Evolutionary conservation across 2,329 filamentous ascomycete species (phyloP), one percentile per base, ranked within the genome.

Genomic region (Incumbomyces delicatus): DNA sequence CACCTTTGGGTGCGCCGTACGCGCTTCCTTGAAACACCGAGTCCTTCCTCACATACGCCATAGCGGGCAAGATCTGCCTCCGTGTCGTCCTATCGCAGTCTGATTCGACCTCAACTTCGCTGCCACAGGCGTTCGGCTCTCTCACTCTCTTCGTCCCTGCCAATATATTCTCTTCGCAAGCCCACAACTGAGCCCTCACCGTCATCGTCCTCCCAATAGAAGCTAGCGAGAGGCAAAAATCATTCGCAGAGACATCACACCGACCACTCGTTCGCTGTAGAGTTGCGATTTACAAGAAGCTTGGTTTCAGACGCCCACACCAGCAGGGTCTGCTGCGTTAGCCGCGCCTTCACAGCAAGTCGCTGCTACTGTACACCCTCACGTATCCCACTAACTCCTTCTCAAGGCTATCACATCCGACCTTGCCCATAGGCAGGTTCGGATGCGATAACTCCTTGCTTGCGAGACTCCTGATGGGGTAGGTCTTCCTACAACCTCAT

Each of bases 391-490:
- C 54, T 57, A 54, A 57, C 54, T 50, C 37, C 32, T 49, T 40
- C 46, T 52, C 51, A 57, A 57, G 54, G 54, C 49, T 55, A 57
- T 54, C 54, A 47, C 52, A 48, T 57, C 53, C 51, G 47, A 38
- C 50, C 51, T 53, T 16, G 37, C 53, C 53, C 32, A 20, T 36
- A 41, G 48, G 53, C 50, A 46, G 45, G 54, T 50, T 49, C 53
- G 54, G 43, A 52, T 52, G 53, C 46, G 54, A 52, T 57, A 56
- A 46, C 53, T 46, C 54, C 53, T 57, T 53, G 50, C 49, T 50
- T 41, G 48, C 47, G 42, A 50, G 47, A 46, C 50, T 41, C 48
- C 53, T 53, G 45, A 57, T 57, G 54, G 54, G 54, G 54, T 57
- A 51, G 46, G 53, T 16, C 12, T 27, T 27, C 13, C 45, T 41